A percentile compares a stretch with the other conserved stretches of the same genome.
These are phyloP conservation scores for Pinus albicaulis DNA, from an alignment of 75 land plant genomes.

Conservation along the genomic window DNA sequence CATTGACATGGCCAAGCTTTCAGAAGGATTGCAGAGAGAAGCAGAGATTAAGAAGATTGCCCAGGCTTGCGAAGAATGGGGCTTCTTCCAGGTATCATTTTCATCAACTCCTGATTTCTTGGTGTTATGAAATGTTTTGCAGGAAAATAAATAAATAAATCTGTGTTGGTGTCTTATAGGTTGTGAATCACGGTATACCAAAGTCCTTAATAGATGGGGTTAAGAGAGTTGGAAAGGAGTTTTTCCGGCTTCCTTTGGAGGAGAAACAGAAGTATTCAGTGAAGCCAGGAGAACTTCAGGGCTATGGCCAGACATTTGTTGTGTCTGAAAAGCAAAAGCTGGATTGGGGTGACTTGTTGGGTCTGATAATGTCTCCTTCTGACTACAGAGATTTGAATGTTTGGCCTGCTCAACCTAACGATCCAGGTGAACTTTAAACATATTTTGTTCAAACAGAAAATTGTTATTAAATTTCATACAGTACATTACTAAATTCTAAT, in stretches of 20 bases:
- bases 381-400: background rate
- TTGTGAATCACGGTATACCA: background rate
- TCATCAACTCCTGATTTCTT: too few relatives aligned
- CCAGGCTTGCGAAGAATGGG: constrained; percentile 6
- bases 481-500: too few relatives aligned
- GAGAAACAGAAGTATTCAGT: constrained; percentile 18
- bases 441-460: too few relatives aligned
- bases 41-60: background rate
- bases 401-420: background rate
- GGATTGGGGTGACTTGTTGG: constrained; percentile 3
- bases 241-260: constrained; percentile 28
- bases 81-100: background rate
- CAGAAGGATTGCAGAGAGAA: background rate
- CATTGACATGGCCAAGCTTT: background rate
- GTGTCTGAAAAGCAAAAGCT: constrained; percentile 2
- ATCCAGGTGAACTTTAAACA: background rate
- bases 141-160: too few relatives aligned
- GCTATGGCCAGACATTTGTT: constrained; percentile 35
- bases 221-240: constrained; percentile 16
- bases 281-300: constrained; percentile 11
- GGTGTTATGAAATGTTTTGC: too few relatives aligned
- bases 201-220: background rate
- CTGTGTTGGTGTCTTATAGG: too few relatives aligned
- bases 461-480: too few relatives aligned
- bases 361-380: background rate